Conservation (phyloP, 257 asterid genomes). For the Coffea eugenioides region DNA sequence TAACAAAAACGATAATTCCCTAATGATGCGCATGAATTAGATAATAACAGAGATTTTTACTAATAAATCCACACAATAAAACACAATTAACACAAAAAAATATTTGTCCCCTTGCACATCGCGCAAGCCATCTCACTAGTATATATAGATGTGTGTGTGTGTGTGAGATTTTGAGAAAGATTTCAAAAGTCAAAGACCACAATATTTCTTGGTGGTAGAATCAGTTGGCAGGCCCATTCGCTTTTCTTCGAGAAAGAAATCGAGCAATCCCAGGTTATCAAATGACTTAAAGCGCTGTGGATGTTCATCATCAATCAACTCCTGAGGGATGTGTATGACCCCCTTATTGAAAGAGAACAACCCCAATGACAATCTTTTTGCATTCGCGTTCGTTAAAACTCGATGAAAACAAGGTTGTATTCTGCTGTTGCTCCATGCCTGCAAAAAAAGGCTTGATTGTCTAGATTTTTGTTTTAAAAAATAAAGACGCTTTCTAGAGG, state of each 20-base stretch:
- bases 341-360: slow-evolving; percentile 56
- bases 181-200: slow-evolving; percentile 29
- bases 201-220: slow-evolving; percentile 38
- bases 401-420: slow-evolving; percentile 47
- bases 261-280: slow-evolving; percentile 44
- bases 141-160: no score
- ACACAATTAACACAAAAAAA: no score
- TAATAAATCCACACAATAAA: no score
- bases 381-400: slow-evolving; percentile 42
- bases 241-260: slow-evolving; percentile 10
- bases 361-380: slow-evolving; percentile 45
- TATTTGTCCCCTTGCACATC: no score
- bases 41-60: no score
- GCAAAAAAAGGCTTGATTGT: background rate
- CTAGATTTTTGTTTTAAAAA: no score
- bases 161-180: background rate
- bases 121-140: no score
- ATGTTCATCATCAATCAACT: slow-evolving; percentile 52
- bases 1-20: no score
- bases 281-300: slow-evolving; percentile 50
- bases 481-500: background rate
- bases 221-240: slow-evolving; percentile 23
- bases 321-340: slow-evolving; percentile 39
- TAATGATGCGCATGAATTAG: no score
- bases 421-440: slow-evolving; percentile 84